Evolutionary conservation across 1,284 basidiomycete species (phyloP), one percentile per base, ranked within the genome.

Genomic region (Sanguinoderma infundibulare): DNA sequence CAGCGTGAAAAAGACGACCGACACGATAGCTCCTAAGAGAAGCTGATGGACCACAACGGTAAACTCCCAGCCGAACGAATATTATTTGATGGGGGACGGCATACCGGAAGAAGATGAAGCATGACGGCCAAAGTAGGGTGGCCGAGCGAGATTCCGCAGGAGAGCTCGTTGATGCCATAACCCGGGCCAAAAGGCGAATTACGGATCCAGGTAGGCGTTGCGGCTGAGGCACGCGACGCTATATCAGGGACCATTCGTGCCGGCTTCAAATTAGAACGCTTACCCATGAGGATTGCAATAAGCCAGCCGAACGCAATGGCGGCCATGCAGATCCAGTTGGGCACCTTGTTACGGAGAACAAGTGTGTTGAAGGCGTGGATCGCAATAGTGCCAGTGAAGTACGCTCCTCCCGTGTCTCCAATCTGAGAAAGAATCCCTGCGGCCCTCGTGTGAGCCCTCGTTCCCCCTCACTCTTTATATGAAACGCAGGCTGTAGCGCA

Each of bases 341-440:
- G 81, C 64, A 85, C 83, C 34, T 81, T 81, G 62, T 78, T 78
- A 56, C 79, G 79, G 55, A 91, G 75, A 9, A 87, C 85, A 44
- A 91, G 77, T 20, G 87, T 84, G 66, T 79, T 82, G 76, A 91
- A 87, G 0, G 87, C 84, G 71, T 92, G 90, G n/a, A 89, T 68
- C 2, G 84, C 86, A 62, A 90, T 87, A 10, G 81, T 77, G 7
- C 83, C 78, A 0, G 84, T 87, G 71, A 91, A 92, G 75, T 84
- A 91, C 10, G 84, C 86, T 26, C 78, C 80, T 2, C 82, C 79
- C 70, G 85, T 82, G 67, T 86, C 83, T 26, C 87, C 88, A 39
- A 88, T 75, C 67, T 90, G 85, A 77, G 82, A 84, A 40, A 91
- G 68, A 55, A 82, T 73, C 54, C 69, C 75, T 76, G 60, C 17